phyloP scores from a whole-genome alignment of 2,329 filamentous ascomycete genomes.

The Colletotrichum costaricense region DNA sequence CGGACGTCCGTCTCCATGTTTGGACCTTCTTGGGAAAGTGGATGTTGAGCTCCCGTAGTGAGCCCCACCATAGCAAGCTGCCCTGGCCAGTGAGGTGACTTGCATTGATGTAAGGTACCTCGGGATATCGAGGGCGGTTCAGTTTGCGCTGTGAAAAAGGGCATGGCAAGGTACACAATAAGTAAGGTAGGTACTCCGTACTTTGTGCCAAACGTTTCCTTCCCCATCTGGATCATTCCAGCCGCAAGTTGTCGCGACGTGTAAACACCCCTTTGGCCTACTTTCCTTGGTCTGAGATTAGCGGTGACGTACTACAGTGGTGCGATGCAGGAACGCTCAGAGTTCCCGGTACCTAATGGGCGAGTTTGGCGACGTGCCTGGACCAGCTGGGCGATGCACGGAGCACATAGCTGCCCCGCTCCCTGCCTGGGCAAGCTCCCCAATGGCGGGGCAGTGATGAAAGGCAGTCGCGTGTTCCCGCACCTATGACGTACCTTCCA shows the following conservation, averaged over 20 bases:
- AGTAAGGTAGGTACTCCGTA: background rate
- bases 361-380: slow-evolving; percentile 19
- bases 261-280: slow-evolving; percentile 28
- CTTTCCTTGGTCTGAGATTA: slow-evolving; percentile 26
- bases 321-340: slow-evolving; percentile 34
- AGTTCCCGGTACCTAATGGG: slow-evolving; percentile 28
- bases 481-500: slow-evolving; percentile 37
- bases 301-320: slow-evolving; percentile 33
- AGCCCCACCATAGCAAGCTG: slow-evolving; percentile 17
- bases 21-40: background rate
- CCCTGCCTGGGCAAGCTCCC: slow-evolving; percentile 30
- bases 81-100: slow-evolving; percentile 7
- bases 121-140: background rate
- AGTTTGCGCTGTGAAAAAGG: background rate
- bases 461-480: slow-evolving; percentile 35
- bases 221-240: slow-evolving; percentile 31
- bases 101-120: slow-evolving; percentile 19
- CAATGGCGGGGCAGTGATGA: slow-evolving; percentile 36
- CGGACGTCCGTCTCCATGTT: slow-evolving; percentile 2
- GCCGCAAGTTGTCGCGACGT: slow-evolving; percentile 31
- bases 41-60: slow-evolving; percentile 7
- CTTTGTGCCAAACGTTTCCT: slow-evolving; percentile 8
- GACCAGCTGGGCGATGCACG: slow-evolving; percentile 17
- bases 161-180: too few relatives aligned
- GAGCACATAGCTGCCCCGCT: slow-evolving; percentile 30